Base-by-base conservation (phyloP, 192 early-diverging fungal genomes). In the Linnemannia zychae region DNA sequence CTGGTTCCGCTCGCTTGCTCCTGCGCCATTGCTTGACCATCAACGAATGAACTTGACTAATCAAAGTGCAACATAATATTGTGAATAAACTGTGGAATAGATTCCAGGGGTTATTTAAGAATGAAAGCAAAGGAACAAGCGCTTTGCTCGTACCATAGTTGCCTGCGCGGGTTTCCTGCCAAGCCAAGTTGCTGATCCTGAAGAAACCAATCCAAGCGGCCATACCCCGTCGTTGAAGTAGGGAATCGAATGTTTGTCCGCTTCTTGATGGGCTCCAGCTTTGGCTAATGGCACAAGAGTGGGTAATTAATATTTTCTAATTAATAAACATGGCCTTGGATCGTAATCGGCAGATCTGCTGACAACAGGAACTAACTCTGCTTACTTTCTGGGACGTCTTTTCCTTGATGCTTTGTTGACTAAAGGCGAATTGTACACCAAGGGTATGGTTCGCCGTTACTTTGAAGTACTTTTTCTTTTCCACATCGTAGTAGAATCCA, bases 391-490 rank as follows among this genome's bases (percentile, higher is more conserved):
- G 46, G 9, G 16, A 15, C 4, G 78, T 60, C 33, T 73, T 85
- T 72, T 79, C 60, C 28, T 71, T 70, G 48, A 85, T 85, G 73
- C 77, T 76, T 38, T 85, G 77, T 49, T 67, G 83, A 50, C 83
- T 85, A 48, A 79, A 79, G 0, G 78, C 77, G 31, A 79, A 74
- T 24, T 85, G 77, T 24, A 68, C 75, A 0, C 77, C 77, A 34
- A 76, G 37, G 16, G 68, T 46, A 68, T 85, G 83, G 44, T 76
- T 79, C 13, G 77, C 74, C 24, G 74, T 76, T 69, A 85, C 79
- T 65, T 85, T 85, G 74, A 85, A 85, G 50, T 85, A 85, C 50
- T 85, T 85, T 76, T 79, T 79, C 74, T 85, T 85, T 68, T 85
- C 83, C 1, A 52, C 18, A 49, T 85, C 83, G 60, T 71, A 85